Percentiles rank a stretch among this genome's conserved stretches.
Conservation (phyloP, 306 rosid genomes). For the Cicer arietinum region DNA sequence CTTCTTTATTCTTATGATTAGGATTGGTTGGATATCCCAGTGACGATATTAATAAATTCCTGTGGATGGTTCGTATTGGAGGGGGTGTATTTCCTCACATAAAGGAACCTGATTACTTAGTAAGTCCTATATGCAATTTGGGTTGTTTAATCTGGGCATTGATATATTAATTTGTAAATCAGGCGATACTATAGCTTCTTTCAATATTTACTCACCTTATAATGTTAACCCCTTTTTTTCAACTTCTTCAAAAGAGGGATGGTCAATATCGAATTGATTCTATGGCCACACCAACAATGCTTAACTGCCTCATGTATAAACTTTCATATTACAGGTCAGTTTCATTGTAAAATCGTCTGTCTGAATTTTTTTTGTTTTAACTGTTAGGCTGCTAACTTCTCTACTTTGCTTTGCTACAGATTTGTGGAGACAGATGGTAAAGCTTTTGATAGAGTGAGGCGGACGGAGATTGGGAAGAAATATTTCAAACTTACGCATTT, state of each 20-base stretch:
- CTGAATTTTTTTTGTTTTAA: conserved; percentile 11
- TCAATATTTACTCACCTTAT: conserved; percentile 12
- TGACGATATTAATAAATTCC: conserved; percentile 96
- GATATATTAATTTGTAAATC: conserved; percentile 27
- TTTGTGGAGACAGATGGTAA: conserved; percentile 98
- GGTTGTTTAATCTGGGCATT: conserved; percentile 26
- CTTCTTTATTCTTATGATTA: conserved; percentile 49
- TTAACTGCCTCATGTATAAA: conserved; percentile 94
- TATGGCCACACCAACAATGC: conserved; percentile 95
- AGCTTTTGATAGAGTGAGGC: conserved; percentile 91
- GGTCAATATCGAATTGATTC: conserved; percentile 97
- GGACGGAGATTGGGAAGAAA: conserved; percentile 95
- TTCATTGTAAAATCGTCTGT: conserved; percentile 38
- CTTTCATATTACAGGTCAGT: conserved; percentile 96
- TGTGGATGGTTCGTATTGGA: conserved; percentile 99
- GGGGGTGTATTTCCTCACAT: conserved; percentile 99
- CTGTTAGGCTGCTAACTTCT: conserved; percentile 23
- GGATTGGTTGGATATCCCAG: conserved; percentile 99
- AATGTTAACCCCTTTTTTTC: conserved; percentile 30
- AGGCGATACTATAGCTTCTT: conserved; percentile 8
- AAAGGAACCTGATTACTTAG: conserved; percentile 92
- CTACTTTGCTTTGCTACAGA: conserved; percentile 54
- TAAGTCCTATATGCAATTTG: conserved; percentile 49
- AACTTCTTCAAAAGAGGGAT: conserved; percentile 68
- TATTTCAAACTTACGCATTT: conserved; percentile 92